Evolutionary conservation across 352 stramenopile genomes (phyloP).

Genomic region (Phytophthora pseudosyringae): DNA sequence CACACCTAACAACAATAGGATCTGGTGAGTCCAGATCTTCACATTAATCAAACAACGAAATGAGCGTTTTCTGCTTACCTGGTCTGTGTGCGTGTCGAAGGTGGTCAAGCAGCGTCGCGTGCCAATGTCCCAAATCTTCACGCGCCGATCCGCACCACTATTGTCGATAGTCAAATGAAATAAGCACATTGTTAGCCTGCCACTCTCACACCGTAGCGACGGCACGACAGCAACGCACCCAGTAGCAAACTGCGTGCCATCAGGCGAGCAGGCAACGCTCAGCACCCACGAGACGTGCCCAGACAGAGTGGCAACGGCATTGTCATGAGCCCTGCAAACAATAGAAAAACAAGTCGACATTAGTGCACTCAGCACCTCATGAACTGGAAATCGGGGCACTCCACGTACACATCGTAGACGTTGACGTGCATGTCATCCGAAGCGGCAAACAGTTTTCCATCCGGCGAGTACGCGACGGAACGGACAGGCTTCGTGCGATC

Average conservation of each 20-base stretch:
- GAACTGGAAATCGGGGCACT: neutral
- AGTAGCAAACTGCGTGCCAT: conserved; percentile 87
- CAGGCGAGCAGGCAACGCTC: conserved; percentile 83
- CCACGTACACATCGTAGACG: conserved; percentile 91
- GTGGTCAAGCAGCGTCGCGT: conserved; percentile 88
- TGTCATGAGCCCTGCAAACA: conserved; percentile 64
- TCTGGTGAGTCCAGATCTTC: conserved; percentile 5
- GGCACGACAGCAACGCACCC: conserved; percentile 47
- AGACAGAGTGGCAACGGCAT: conserved; percentile 82
- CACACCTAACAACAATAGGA: conserved; percentile 64
- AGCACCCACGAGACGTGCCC: conserved; percentile 91
- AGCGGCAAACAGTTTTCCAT: conserved; percentile 88
- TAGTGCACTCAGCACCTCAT: neutral
- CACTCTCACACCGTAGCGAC: neutral
- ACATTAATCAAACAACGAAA: conserved; percentile 1
- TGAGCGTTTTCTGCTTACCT: conserved; percentile 47
- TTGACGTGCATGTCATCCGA: conserved; percentile 94
- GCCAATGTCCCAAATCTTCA: conserved; percentile 94
- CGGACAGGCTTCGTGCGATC: conserved; percentile 90
- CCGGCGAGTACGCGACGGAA: conserved; percentile 82
- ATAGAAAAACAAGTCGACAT: neutral
- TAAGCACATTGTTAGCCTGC: neutral
- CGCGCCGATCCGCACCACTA: conserved; percentile 85
- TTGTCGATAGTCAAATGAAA: conserved; percentile 9
- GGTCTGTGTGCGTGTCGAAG: conserved; percentile 91